Percentiles rank a stretch among this genome's conserved stretches.
phyloP scores from a whole-genome alignment of 2,329 filamentous ascomycete genomes.

The Diatrype stigma region DNA sequence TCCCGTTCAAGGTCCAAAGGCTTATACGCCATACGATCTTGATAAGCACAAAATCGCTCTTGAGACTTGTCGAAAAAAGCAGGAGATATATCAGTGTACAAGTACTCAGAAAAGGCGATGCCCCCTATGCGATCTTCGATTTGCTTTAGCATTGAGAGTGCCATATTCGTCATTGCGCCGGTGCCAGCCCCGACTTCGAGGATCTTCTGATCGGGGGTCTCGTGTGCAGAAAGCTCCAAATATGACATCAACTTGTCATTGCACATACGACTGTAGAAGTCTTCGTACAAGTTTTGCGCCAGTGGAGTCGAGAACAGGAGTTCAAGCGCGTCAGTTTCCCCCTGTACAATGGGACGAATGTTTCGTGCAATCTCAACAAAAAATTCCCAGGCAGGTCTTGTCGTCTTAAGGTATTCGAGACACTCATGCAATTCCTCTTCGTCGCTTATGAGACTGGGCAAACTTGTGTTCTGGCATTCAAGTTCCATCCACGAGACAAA shows the following conservation, averaged over 20 bases:
- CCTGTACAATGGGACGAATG: too few species aligned
- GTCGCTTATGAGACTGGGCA: too few species aligned
- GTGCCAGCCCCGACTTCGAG: constrained; percentile 34
- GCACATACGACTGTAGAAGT: constrained; percentile 23
- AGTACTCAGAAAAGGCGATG: not conserved
- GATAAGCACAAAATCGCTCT: not conserved
- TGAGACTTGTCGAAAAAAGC: not conserved
- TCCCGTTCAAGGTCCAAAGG: constrained; percentile 13
- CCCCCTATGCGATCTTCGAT: not conserved
- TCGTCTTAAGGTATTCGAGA: too few species aligned
- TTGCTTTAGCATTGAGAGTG: constrained; percentile 11
- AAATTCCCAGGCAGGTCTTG: too few species aligned
- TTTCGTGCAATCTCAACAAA: too few species aligned
- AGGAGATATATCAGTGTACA: not conserved
- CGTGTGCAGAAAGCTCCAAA: constrained; percentile 12
- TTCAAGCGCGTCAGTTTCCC: constrained; percentile 25
- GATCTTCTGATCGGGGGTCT: constrained; percentile 24
- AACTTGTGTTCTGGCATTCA: too few species aligned
- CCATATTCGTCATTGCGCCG: constrained; percentile 22
- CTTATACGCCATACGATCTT: constrained; percentile 12
- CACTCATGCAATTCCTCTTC: too few species aligned
- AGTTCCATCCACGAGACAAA: constrained; percentile 4
- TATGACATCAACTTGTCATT: not conserved
- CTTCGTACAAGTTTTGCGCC: constrained; percentile 23
- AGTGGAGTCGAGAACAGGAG: constrained; percentile 26